Evolutionary conservation across 2,329 filamentous ascomycete species (phyloP).

Genomic region (Hypomyces perniciosus): DNA sequence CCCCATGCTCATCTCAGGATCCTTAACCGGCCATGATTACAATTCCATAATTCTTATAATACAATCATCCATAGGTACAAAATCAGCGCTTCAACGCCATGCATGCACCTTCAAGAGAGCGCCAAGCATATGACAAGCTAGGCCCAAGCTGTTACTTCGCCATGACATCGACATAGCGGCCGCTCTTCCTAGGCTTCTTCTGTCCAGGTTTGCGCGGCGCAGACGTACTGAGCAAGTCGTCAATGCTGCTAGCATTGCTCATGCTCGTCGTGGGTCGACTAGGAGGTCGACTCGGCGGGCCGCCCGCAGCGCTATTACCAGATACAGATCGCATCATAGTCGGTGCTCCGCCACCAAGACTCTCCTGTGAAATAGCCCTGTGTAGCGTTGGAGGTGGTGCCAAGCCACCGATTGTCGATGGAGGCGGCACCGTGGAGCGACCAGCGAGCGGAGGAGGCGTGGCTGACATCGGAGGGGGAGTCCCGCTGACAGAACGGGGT

Average conservation of each 20-base stretch:
- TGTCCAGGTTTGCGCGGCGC: slow-evolving; percentile 58
- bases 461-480: slow-evolving; percentile 39
- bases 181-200: slow-evolving; percentile 73
- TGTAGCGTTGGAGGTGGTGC: slow-evolving; percentile 26
- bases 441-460: slow-evolving; percentile 29
- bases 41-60: slow-evolving; percentile 10
- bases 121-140: too few relatives aligned
- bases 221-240: slow-evolving; percentile 78
- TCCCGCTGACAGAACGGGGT: slow-evolving; percentile 47
- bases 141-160: slow-evolving; percentile 47
- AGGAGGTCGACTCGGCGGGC: slow-evolving; percentile 46
- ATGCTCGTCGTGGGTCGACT: slow-evolving; percentile 72
- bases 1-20: too few relatives aligned
- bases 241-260: slow-evolving; percentile 90
- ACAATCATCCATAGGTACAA: neutral
- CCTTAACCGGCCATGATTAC: slow-evolving; percentile 2
- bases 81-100: neutral
- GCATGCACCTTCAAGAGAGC: slow-evolving; percentile 11
- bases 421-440: slow-evolving; percentile 28
- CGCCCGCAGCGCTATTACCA: slow-evolving; percentile 36
- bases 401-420: slow-evolving; percentile 21
- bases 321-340: slow-evolving; percentile 45
- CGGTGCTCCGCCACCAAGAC: slow-evolving; percentile 29
- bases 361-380: slow-evolving; percentile 32
- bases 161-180: slow-evolving; percentile 96